Evolutionary conservation across 495 filamentous ascomycete genomes (phyloP).

Genomic region (Chaetomium fimeti): DNA sequence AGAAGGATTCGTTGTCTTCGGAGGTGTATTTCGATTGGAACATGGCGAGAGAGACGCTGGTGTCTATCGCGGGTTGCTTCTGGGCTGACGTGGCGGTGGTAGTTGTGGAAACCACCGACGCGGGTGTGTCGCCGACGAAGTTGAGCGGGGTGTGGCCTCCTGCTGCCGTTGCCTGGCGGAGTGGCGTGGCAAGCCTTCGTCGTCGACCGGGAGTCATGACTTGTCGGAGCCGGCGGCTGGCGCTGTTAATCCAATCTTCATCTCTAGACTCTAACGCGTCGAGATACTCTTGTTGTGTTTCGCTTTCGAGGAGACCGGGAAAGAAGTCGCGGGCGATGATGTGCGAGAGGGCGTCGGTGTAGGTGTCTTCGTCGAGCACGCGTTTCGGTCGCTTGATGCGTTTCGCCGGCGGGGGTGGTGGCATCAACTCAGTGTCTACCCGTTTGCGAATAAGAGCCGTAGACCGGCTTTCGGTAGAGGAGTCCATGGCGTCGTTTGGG

Average conservation of each 20-base stretch:
- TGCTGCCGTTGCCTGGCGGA: slow-evolving; percentile 34
- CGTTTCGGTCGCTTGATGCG: slow-evolving; percentile 89
- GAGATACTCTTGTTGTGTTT: slow-evolving; percentile 87
- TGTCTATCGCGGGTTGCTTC: slow-evolving; percentile 61
- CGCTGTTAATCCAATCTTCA: slow-evolving; percentile 79
- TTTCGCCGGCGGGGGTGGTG: slow-evolving; percentile 82
- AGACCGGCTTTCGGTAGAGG: slow-evolving; percentile 22
- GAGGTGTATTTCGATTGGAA: slow-evolving; percentile 94
- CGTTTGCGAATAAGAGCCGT: slow-evolving; percentile 63
- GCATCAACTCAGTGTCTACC: slow-evolving; percentile 75
- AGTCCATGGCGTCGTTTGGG: slow-evolving; percentile 34
- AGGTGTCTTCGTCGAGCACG: slow-evolving; percentile 90
- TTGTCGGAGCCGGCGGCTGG: slow-evolving; percentile 67
- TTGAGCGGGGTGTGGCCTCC: slow-evolving; percentile 48
- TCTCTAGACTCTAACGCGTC: slow-evolving; percentile 85
- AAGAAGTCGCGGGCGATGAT: slow-evolving; percentile 98
- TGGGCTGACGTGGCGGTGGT: slow-evolving; percentile 29
- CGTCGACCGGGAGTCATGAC: slow-evolving; percentile 76
- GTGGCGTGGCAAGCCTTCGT: slow-evolving; percentile 28
- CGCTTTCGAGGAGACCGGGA: slow-evolving; percentile 80
- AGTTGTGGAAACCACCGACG: slow-evolving; percentile 37
- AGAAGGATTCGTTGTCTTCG: slow-evolving; percentile 96
- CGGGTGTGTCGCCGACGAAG: slow-evolving; percentile 66
- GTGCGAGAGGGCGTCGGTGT: slow-evolving; percentile 84
- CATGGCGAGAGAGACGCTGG: slow-evolving; percentile 72